Conservation (phyloP, 2,329 filamentous ascomycete genomes). For the Apiospora arundinis region DNA sequence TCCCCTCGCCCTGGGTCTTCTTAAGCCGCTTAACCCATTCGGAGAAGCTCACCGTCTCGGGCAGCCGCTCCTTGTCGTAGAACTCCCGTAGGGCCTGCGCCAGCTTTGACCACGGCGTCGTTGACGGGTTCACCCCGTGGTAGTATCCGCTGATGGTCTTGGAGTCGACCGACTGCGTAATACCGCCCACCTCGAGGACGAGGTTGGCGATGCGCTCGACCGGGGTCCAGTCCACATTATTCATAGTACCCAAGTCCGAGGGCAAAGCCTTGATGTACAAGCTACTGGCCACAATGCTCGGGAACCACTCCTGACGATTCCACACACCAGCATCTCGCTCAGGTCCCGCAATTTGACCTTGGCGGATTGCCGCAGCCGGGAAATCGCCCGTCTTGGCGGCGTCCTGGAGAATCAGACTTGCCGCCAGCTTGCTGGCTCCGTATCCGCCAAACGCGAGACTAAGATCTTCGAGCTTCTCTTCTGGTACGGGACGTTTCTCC, state of each 20-base stretch:
- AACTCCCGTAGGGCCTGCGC: conserved; percentile 21
- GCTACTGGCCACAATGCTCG: conserved; percentile 51
- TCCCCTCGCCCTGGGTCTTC: conserved; percentile 19
- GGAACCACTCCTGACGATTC: conserved; percentile 62
- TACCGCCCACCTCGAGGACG: conserved; percentile 25
- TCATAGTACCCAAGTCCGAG: conserved; percentile 45
- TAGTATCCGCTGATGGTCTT: conserved; percentile 24
- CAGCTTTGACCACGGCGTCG: conserved; percentile 22
- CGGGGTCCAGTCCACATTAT: conserved; percentile 53
- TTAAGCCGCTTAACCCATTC: conserved; percentile 25
- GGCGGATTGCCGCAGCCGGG: conserved; percentile 44
- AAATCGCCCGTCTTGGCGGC: conserved; percentile 40
- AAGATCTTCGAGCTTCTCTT: conserved; percentile 40
- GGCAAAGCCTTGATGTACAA: conserved; percentile 54
- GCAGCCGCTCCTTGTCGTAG: conserved; percentile 23
- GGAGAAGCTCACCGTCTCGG: conserved; percentile 24
- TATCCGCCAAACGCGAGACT: conserved; percentile 42
- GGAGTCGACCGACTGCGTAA: conserved; percentile 7
- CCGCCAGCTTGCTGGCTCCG: conserved; percentile 46
- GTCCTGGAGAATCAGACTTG: conserved; percentile 45
- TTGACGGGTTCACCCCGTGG: conserved; percentile 25
- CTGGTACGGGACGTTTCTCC: conserved; percentile 38
- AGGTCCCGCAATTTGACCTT: conserved; percentile 52
- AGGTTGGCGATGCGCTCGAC: conserved; percentile 24
- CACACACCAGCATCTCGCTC: conserved; percentile 48